phyloP scores from a whole-genome alignment of 2,329 filamentous ascomycete species.

The Simplicillium aogashimaense region DNA sequence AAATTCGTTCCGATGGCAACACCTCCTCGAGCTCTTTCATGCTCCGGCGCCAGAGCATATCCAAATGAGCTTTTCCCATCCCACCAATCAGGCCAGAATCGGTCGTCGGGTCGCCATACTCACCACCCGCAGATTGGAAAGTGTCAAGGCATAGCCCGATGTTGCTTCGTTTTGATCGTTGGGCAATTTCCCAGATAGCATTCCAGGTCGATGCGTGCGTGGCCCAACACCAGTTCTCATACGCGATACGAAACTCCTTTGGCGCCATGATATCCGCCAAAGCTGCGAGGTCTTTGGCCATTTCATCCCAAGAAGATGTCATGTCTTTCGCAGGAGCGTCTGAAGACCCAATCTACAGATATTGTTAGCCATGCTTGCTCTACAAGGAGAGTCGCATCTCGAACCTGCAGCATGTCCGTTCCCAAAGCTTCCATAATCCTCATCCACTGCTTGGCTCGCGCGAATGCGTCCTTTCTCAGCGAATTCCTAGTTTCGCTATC shows the following conservation, averaged over 20 bases:
- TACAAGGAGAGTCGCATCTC: no score
- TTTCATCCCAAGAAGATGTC: conserved; percentile 32
- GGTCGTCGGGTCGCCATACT: conserved; percentile 65
- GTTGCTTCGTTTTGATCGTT: conserved; percentile 51
- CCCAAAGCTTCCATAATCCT: conserved; percentile 60
- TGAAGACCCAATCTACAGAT: conserved; percentile 50
- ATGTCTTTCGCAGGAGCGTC: conserved; percentile 45
- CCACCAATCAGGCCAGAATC: conserved; percentile 46
- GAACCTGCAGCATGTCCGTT: conserved; percentile 60
- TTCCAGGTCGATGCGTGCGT: conserved; percentile 60
- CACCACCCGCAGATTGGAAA: conserved; percentile 63
- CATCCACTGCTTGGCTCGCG: conserved; percentile 56
- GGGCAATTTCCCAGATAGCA: conserved; percentile 59
- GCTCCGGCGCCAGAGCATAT: conserved; percentile 39
- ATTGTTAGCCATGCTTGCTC: neutral
- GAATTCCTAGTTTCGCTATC: conserved; percentile 24
- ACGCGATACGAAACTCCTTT: conserved; percentile 53
- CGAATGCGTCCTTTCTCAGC: conserved; percentile 51
- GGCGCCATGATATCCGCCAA: conserved; percentile 52
- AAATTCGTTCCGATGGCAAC: conserved; percentile 62
- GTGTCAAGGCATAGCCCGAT: conserved; percentile 69
- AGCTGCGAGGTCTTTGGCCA: conserved; percentile 52
- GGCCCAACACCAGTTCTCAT: conserved; percentile 79
- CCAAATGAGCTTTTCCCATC: conserved; percentile 29
- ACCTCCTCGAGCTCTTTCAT: conserved; percentile 44